Evolutionary conservation across 768 basidiomycete genomes (phyloP), one percentile per base, ranked within the genome.

Genomic region (Tubosaeta brunneosetosa): DNA sequence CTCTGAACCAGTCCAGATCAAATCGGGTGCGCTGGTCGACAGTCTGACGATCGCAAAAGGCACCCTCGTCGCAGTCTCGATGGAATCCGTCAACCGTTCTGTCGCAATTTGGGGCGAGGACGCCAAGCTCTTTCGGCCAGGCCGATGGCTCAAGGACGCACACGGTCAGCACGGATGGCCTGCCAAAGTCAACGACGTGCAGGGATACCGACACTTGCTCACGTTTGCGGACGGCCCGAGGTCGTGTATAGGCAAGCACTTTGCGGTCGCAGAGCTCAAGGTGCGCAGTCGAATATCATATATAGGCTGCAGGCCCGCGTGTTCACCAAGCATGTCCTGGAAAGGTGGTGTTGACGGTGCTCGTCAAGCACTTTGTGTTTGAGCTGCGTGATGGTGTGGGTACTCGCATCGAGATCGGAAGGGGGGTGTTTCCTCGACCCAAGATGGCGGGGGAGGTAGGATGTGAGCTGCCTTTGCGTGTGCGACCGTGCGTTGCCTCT

Each of bases 31-130:
- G 29, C 52, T 60, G 0, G 64, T 78, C 27, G 64, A 69, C 13
- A 71, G 63, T 26, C 58, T 86, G 34, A 26, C 69, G 14, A 64
- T 86, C 31, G 68, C 73, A 19, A 77, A 77, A 53, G 83, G 78
- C 3, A 77, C 77, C 0, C 47, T 60, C 0, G 56, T 86, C 10
- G 41, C 66, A 6, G 60, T 76, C 2, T 74, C 78, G 0, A 73
- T 84, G 26, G 52, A 63, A 6, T 67, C 71, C 11, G 69, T 82
- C 50, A 85, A 86, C 62, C 64, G 68, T 13, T 76, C 79, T 7
- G 68, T 71, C 31, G 67, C 61, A 0, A 61, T 84, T 25, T 88
- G 86, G 87, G 86, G 86, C 0, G 61, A 73, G 0, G 78, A 83
- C 47, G 77, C 82, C 1, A 73, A 75, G 22, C 73, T 76, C 25